A percentile compares a stretch with the other conserved stretches of the same genome.
phyloP scores from a whole-genome alignment of 2,329 filamentous ascomycete species.

The Alternaria viburni region DNA sequence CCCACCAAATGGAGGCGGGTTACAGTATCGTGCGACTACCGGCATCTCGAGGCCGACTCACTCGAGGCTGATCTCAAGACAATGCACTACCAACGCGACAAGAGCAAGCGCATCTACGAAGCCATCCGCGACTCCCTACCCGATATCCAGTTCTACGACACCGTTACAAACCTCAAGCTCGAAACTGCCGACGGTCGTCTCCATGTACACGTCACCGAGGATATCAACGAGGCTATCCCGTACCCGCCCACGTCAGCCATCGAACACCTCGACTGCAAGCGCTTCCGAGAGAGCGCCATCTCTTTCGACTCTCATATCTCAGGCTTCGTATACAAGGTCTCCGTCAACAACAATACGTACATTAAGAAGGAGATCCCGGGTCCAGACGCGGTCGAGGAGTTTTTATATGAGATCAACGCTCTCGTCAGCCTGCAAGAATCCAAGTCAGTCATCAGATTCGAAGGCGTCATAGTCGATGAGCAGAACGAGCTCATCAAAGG shows the following conservation, averaged over 20 bases:
- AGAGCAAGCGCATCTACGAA: constrained; percentile 91
- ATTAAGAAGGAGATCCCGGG: constrained; percentile 99
- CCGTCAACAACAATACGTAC: constrained; percentile 70
- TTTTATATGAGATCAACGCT: constrained; percentile 96
- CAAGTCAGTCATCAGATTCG: constrained; percentile 80
- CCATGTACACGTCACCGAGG: constrained; percentile 97
- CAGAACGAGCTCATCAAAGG: constrained; percentile 77
- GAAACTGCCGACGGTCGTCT: constrained; percentile 86
- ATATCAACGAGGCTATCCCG: constrained; percentile 90
- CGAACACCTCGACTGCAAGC: constrained; percentile 67
- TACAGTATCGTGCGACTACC: constrained; percentile 93
- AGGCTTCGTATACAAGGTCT: constrained; percentile 95
- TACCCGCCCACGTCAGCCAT: constrained; percentile 79
- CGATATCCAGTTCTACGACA: constrained; percentile 96
- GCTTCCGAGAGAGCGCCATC: constrained; percentile 75
- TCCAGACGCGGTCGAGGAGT: constrained; percentile 93
- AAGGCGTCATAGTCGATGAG: constrained; percentile 87
- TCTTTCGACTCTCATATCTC: constrained; percentile 92
- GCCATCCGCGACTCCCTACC: constrained; percentile 87
- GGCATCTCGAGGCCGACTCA: constrained; percentile 77
- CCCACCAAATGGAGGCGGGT: constrained; percentile 83
- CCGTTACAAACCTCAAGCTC: constrained; percentile 93
- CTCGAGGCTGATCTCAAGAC: constrained; percentile 82
- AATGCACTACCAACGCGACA: constrained; percentile 85
- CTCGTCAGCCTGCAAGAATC: constrained; percentile 78